Percentiles rank a stretch among this genome's conserved stretches.
Evolutionary conservation across 352 stramenopile genomes (phyloP).

Genomic region (Phytophthora ohioensis): DNA sequence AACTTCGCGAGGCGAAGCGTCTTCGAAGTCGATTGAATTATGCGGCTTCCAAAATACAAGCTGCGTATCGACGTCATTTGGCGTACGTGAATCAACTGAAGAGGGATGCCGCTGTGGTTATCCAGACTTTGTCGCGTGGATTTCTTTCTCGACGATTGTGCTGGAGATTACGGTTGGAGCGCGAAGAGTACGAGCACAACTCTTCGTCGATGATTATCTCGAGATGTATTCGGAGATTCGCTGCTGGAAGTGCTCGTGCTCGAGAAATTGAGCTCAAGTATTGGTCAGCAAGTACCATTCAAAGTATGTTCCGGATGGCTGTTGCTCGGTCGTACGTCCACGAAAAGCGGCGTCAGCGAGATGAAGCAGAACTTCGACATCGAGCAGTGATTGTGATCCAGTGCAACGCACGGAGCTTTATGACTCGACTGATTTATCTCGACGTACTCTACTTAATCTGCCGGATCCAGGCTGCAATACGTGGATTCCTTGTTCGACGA

Average conservation of each 20-base stretch:
- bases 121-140: slow-evolving; percentile 60
- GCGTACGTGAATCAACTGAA: slow-evolving; percentile 21
- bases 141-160: slow-evolving; percentile 32
- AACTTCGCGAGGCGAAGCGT: slow-evolving; percentile 73
- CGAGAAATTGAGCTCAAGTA: slow-evolving; percentile 39
- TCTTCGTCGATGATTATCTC: slow-evolving; percentile 53
- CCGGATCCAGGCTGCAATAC: slow-evolving; percentile 79
- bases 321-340: slow-evolving; percentile 30
- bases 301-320: slow-evolving; percentile 49
- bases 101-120: slow-evolving; percentile 40
- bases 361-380: slow-evolving; percentile 26
- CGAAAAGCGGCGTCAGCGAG: slow-evolving; percentile 13
- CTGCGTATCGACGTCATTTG: slow-evolving; percentile 44
- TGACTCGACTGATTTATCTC: slow-evolving; percentile 83
- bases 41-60: slow-evolving; percentile 62
- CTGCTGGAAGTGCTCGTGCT: slow-evolving; percentile 35
- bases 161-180: slow-evolving; percentile 28
- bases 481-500: slow-evolving; percentile 68
- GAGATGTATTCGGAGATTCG: slow-evolving; percentile 41
- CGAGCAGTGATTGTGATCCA: slow-evolving; percentile 64
- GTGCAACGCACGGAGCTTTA: slow-evolving; percentile 53
- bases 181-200: slow-evolving; percentile 27
- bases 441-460: slow-evolving; percentile 83
- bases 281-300: slow-evolving; percentile 55
- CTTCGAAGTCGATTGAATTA: slow-evolving; percentile 62